Base-by-base conservation (phyloP, 768 basidiomycete genomes). In the Auricularia heimuer region DNA sequence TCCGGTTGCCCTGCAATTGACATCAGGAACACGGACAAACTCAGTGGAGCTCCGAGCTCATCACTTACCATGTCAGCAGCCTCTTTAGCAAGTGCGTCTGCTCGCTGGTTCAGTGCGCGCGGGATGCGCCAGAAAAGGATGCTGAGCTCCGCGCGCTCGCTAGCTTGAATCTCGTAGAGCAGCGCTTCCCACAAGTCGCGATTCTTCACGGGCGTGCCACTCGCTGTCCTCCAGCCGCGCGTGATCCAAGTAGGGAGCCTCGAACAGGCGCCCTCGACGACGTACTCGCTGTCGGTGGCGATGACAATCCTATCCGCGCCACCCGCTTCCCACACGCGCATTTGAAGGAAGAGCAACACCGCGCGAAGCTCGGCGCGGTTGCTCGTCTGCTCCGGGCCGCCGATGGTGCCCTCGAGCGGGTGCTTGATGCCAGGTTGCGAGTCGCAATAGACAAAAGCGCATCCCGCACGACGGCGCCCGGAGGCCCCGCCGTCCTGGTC, bases 351-450 rank as follows among this genome's bases (percentile, higher is more conserved):
- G 14, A 60, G 63, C 54, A 73, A 67, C 14, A 68, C 74, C n/a
- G 74, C 76, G 16, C 75, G 71, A 0, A 76, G 72, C 68, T 75
- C 76, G n/a, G 76, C 75, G 69, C 77, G 69, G 74, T 73, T 71
- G 67, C 70, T 66, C 70, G 76, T 71, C 69, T 70, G 71, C 65
- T 58, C 45, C 36, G 66, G 63, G 70, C 18, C 64, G 70, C 62
- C 77, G 2, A 56, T n/a, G 24, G 61, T 54, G 33, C 33, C 63
- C 37, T 64, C 63, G 10, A 63, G 62, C 11, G 62, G n/a, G 18
- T 42, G n/a, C 29, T 34, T 63, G 16, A 63, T 7, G 33, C 62
- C 42, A 2, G 18, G 34, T 8, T 33, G 11, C 34, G 29, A 24
- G n/a, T 63, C 33, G 37, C 51, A 24, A 36, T 24, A 66, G 18